These are phyloP conservation scores for Carex parvula DNA, from an alignment of 176 grass and related monocot species.

Conservation along the genomic window DNA sequence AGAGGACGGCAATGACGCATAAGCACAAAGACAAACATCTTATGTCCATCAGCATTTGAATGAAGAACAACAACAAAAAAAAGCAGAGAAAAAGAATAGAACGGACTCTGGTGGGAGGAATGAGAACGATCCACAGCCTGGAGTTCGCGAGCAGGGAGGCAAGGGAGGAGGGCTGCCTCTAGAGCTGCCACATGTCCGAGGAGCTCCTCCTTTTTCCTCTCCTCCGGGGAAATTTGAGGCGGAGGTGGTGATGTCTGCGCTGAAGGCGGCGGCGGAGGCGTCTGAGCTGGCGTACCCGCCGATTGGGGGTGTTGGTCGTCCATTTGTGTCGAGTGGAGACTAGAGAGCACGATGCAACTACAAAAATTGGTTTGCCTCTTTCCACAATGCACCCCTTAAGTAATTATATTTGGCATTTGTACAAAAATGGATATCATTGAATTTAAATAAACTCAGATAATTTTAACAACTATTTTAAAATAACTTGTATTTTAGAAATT, in stretches of 20 bases:
- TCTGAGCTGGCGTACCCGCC: constrained; percentile 17
- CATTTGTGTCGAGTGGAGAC: too few relatives aligned
- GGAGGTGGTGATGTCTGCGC: not conserved
- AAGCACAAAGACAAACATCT: too few relatives aligned
- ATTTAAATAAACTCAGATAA: too few relatives aligned
- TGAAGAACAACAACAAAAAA: not conserved
- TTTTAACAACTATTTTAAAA: too few relatives aligned
- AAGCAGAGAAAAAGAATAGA: not conserved
- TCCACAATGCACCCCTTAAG: too few relatives aligned
- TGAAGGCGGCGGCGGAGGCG: not conserved
- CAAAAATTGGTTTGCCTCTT: too few relatives aligned
- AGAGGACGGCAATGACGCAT: too few relatives aligned
- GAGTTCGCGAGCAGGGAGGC: constrained; percentile 84
- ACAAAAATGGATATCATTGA: too few relatives aligned
- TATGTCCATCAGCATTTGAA: not conserved
- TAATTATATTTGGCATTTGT: too few relatives aligned
- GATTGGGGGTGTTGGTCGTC: constrained; percentile 21
- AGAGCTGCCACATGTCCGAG: constrained; percentile 67
- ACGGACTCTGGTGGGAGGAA: constrained; percentile 87
- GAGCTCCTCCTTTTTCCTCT: constrained; percentile 57
- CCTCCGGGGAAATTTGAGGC: constrained; percentile 3
- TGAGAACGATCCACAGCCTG: constrained; percentile 98
- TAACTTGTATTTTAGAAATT: too few relatives aligned
- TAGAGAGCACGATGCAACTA: too few relatives aligned
- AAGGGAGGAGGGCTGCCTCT: constrained; percentile 81